Evolutionary conservation across 179 eudicot species (phyloP).

Genomic region (Actinidia arguta): DNA sequence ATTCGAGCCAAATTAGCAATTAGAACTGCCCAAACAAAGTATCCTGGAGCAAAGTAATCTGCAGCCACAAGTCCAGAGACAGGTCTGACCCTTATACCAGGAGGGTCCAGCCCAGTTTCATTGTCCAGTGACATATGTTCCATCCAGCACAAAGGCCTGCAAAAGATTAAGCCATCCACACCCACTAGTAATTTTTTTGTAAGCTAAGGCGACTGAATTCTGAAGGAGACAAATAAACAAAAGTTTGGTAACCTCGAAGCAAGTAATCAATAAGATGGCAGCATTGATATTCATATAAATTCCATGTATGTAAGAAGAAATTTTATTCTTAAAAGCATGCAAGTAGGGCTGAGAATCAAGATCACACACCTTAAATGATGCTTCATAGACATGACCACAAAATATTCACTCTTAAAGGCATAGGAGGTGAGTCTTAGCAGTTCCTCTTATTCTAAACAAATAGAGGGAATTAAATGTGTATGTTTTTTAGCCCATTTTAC

Average conservation of each 20-base stretch:
- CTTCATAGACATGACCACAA: not conserved
- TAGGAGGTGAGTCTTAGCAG: too few species aligned
- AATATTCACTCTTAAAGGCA: too few species aligned
- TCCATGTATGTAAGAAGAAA: not conserved
- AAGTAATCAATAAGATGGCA: not conserved
- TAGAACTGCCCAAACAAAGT: conserved; percentile 97
- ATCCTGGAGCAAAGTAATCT: conserved; percentile 95
- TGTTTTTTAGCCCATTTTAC: too few species aligned
- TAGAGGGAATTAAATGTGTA: too few species aligned
- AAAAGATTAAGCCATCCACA: too few species aligned
- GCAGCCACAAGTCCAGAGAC: conserved; percentile 98
- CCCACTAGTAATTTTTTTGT: not conserved
- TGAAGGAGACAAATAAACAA: not conserved
- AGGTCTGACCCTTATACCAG: conserved; percentile 83
- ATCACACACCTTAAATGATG: not conserved
- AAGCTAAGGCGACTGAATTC: not conserved
- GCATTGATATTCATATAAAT: not conserved
- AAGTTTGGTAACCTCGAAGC: not conserved
- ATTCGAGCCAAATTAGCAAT: conserved; percentile 94
- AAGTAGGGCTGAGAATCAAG: not conserved
- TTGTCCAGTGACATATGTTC: conserved; percentile 98
- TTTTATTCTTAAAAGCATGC: not conserved
- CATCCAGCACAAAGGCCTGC: conserved; percentile 95
- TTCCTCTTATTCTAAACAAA: too few species aligned
- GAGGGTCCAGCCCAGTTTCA: conserved; percentile 92